Base-by-base conservation (phyloP, 1,284 basidiomycete genomes). In the Puccinia horiana region DNA sequence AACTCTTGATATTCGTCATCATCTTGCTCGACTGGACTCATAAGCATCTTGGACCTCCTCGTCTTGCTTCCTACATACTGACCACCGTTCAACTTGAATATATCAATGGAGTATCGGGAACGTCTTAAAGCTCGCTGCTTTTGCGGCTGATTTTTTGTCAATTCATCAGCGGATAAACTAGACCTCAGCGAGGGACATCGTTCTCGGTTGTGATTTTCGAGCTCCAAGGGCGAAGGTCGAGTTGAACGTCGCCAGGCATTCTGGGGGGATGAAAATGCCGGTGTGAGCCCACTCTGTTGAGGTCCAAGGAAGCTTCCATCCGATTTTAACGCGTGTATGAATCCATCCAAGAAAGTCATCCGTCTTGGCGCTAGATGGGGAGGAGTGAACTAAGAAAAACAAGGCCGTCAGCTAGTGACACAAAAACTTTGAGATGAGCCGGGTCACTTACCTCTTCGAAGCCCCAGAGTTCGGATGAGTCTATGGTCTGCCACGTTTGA, bases 281-380 rank as follows among this genome's bases (percentile, higher is more conserved):
- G 75, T 11, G 75, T 16, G 40, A 76, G 26, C 3, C 56, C 40
- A 63, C 75, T 65, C 26, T 40, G 56, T 35, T 76, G 75, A 47
- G 58, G 75, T 14, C 54, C 58, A 29, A 76, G 56, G 52, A 76
- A 76, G 23, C 75, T 54, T 42, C 32, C 49, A n/a, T 80, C 67
- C 26, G 78, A 72, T 52, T 81, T 52, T 18, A 81, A n/a, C 4
- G 52, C 79, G 29, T 67, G 79, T n/a, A 81, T 61, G 40, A 81
- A 75, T 18, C 79, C 79, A 37, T 81, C 72, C 54, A 75, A 18
- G 37, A 81, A 73, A 9, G 79, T 81, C 35, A 49, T 49, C 9
- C 72, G 37, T 44, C 61, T 81, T 11, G 32, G 42, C 20, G 49
- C 32, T 63, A n/a, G n/a, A 5, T 56, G 44, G 29, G 23, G 54